Conservation (phyloP, 345 rosid genomes). For the Eucalyptus regnans region DNA sequence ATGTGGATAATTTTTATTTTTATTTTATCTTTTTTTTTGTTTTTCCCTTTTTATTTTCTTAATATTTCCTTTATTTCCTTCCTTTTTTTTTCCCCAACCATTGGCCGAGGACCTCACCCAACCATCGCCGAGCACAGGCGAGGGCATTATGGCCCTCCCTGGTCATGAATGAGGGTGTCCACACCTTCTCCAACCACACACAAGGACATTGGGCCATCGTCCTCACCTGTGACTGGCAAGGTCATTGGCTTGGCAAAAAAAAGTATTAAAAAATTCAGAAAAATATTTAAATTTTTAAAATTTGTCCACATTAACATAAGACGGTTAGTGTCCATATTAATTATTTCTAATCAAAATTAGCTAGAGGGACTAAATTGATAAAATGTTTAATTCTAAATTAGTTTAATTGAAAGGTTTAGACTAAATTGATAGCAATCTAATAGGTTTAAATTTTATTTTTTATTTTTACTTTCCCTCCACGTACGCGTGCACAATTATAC, state of each 20-base stretch:
- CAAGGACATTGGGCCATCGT: neutral
- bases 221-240: rapidly evolving
- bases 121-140: rapidly evolving
- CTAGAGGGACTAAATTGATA: rapidly evolving
- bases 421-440: too few relatives aligned
- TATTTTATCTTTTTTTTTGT: too few relatives aligned
- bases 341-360: neutral
- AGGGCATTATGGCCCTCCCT: neutral
- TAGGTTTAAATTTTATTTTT: too few relatives aligned
- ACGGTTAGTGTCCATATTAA: rapidly evolving
- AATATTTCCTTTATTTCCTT: too few relatives aligned
- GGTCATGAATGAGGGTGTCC: neutral
- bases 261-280: too few relatives aligned
- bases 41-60: too few relatives aligned
- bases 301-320: too few relatives aligned
- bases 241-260: too few relatives aligned
- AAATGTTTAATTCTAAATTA: too few relatives aligned
- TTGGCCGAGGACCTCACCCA: neutral
- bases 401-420: too few relatives aligned
- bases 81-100: neutral
- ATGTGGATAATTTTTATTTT: too few relatives aligned
- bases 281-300: too few relatives aligned
- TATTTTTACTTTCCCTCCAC: neutral
- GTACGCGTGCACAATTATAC: neutral
- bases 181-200: neutral